Conservation (phyloP, 1,284 basidiomycete species). For the Malassezia yamatoensis region DNA sequence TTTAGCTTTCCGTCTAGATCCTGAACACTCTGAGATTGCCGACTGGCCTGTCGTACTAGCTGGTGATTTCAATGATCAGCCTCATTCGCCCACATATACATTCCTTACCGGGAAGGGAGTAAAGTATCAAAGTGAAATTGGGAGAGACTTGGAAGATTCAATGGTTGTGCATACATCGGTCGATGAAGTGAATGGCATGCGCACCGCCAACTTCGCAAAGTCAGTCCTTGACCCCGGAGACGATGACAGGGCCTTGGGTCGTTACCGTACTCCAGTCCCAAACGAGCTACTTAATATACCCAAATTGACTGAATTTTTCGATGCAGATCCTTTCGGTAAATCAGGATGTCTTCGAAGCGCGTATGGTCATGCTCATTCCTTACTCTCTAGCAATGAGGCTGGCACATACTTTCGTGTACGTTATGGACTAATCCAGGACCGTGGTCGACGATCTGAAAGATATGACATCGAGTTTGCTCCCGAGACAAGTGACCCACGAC, state of each 20-base stretch:
- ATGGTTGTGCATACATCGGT: conserved; percentile 72
- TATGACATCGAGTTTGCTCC: conserved; percentile 27
- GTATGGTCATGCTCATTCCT: conserved; percentile 41
- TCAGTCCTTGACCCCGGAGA: conserved; percentile 32
- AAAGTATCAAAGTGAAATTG: conserved; percentile 51
- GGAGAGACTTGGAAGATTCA: conserved; percentile 57
- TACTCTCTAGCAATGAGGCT: background rate
- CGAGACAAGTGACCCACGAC: conserved; percentile 25
- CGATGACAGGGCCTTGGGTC: conserved; percentile 22
- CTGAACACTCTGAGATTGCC: conserved; percentile 46
- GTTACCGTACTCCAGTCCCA: conserved; percentile 24
- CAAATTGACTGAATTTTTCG: conserved; percentile 58
- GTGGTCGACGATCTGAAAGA: conserved; percentile 25
- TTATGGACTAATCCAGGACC: conserved; percentile 10
- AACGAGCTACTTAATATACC: conserved; percentile 57
- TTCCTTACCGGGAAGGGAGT: conserved; percentile 57
- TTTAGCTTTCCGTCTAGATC: conserved; percentile 51
- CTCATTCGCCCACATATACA: conserved; percentile 72
- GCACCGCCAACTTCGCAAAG: conserved; percentile 50
- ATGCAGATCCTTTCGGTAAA: conserved; percentile 21
- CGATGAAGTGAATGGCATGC: conserved; percentile 51
- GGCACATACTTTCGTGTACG: conserved; percentile 27
- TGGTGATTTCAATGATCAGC: conserved; percentile 88
- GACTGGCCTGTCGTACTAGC: conserved; percentile 70
- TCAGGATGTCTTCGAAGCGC: conserved; percentile 19